Conservation (phyloP, 2,329 filamentous ascomycete species). For the Penicillium glabrum region DNA sequence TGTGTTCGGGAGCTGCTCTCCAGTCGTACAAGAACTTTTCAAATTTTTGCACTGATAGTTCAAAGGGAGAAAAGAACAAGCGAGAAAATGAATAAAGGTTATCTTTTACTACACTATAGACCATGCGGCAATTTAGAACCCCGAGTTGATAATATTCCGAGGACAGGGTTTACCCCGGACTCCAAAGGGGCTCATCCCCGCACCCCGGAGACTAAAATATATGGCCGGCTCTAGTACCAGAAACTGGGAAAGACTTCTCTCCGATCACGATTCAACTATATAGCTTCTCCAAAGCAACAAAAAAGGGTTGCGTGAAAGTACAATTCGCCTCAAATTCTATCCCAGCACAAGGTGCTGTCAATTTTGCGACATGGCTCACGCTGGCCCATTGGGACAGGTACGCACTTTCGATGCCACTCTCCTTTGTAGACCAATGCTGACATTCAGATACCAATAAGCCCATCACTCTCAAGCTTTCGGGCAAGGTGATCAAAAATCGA, state of each 20-base stretch:
- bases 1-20: too few species aligned
- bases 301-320: not conserved
- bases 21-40: too few species aligned
- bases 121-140: not conserved
- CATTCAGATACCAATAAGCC: not conserved
- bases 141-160: not conserved
- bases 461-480: slow-evolving; percentile 12
- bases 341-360: not conserved
- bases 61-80: too few species aligned
- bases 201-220: not conserved
- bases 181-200: not conserved
- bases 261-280: not conserved
- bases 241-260: not conserved
- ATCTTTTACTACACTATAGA: not conserved
- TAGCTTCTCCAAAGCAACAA: not conserved
- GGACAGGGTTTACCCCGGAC: not conserved
- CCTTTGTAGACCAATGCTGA: not conserved
- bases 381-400: not conserved
- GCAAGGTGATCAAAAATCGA: slow-evolving; percentile 22
- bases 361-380: not conserved
- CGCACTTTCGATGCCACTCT: not conserved
- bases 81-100: too few species aligned
- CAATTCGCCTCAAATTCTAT: not conserved
- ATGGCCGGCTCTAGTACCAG: not conserved
- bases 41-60: too few species aligned